phyloP scores from a whole-genome alignment of 495 filamentous ascomycete genomes.

The Cenococcum geophilum region DNA sequence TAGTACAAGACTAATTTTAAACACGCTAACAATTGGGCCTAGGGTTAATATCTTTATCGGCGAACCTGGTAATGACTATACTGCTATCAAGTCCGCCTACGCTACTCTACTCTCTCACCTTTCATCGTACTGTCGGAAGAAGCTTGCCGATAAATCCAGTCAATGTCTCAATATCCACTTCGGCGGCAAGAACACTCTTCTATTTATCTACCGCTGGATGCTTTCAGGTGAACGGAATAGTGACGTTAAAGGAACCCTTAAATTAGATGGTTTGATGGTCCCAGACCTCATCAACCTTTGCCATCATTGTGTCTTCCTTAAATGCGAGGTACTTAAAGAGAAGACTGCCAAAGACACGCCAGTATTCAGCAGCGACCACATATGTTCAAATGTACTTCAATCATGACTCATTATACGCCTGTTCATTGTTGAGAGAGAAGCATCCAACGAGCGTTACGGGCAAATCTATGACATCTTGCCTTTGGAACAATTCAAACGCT shows the following conservation, averaged over 20 bases:
- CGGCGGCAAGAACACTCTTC: slow-evolving; percentile 9
- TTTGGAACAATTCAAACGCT: no score
- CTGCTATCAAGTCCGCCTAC: slow-evolving; percentile 20
- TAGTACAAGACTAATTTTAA: background rate
- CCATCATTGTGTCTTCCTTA: background rate
- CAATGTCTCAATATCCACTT: slow-evolving; percentile 1
- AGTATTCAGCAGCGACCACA: no score
- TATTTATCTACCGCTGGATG: slow-evolving; percentile 25
- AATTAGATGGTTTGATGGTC: background rate
- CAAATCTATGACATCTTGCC: no score
- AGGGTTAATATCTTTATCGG: slow-evolving; percentile 20
- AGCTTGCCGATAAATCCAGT: background rate
- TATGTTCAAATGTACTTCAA: no score
- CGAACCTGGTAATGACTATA: slow-evolving; percentile 4
- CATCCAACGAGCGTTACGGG: no score
- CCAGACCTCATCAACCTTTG: slow-evolving; percentile 3
- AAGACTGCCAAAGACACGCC: background rate
- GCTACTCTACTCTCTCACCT: slow-evolving; percentile 11
- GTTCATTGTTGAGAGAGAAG: no score
- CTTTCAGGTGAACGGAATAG: slow-evolving; percentile 11
- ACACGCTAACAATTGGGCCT: slow-evolving; percentile 10
- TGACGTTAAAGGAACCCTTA: background rate
- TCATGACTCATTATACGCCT: no score
- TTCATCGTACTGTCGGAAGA: slow-evolving; percentile 6
- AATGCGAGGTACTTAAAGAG: background rate